These are phyloP conservation scores for Globisporangium alternatum DNA, from an alignment of 352 stramenopile species.

Conservation along the genomic window DNA sequence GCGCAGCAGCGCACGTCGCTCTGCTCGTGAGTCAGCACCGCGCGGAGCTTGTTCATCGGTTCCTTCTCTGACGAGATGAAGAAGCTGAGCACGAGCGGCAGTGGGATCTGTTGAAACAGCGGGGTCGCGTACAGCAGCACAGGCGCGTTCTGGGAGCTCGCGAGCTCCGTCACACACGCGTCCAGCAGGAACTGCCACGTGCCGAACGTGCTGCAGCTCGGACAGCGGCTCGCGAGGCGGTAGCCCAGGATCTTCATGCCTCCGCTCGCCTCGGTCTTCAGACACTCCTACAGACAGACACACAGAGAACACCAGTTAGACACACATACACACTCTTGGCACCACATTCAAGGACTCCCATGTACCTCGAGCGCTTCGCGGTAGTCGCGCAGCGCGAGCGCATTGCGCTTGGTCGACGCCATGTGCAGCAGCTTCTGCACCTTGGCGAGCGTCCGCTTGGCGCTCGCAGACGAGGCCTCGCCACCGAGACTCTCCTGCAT, in stretches of 20 bases:
- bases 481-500: slow-evolving; percentile 48
- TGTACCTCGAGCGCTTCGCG: slow-evolving; percentile 53
- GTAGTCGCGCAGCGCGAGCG: slow-evolving; percentile 59
- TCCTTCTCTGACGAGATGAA: slow-evolving; percentile 63
- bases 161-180: slow-evolving; percentile 59
- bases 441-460: slow-evolving; percentile 52
- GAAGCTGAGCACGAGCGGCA: slow-evolving; percentile 60
- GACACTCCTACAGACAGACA: slow-evolving; percentile 39
- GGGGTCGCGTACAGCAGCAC: slow-evolving; percentile 50
- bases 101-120: slow-evolving; percentile 52
- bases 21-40: slow-evolving; percentile 65
- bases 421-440: slow-evolving; percentile 64
- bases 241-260: slow-evolving; percentile 70
- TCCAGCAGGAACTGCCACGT: slow-evolving; percentile 67
- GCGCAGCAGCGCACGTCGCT: slow-evolving; percentile 54
- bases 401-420: slow-evolving; percentile 43
- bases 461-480: slow-evolving; percentile 35
- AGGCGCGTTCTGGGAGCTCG: slow-evolving; percentile 54
- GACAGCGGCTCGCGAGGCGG: slow-evolving; percentile 51
- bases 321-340: neutral
- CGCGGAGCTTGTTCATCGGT: slow-evolving; percentile 75
- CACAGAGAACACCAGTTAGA: neutral
- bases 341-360: neutral
- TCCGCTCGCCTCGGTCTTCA: slow-evolving; percentile 57
- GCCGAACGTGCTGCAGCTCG: slow-evolving; percentile 57